Base-by-base conservation (phyloP, 1,284 basidiomycete species). In the Malassezia slooffiae region DNA sequence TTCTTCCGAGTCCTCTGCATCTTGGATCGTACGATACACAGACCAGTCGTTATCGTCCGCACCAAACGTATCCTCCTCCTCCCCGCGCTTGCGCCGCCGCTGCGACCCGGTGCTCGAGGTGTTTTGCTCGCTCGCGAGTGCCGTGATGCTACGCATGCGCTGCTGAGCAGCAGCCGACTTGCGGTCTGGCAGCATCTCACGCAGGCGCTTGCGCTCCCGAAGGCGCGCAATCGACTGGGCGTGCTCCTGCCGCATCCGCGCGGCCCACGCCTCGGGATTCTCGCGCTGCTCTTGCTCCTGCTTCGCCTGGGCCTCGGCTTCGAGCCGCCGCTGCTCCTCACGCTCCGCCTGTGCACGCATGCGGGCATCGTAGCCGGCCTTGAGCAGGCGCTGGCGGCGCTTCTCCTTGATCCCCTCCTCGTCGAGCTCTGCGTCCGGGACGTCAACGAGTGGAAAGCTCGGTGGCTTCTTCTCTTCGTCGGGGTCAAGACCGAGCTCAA, bases 1-100 rank as follows among this genome's bases (percentile, higher is more conserved):
- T 46, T 93, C 90, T 1, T 88, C 90, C 1, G 87, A 90, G n/a
- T 80, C 80, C 2, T 83, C 83, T 1, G 81, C 80, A 3, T 78
- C 81, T 58, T 85, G 86, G 47, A 99, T 91, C 72, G 95, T 90
- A 46, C 91, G 85, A 68, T 97, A 97, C 39, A 97, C 89, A 0
- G 82, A 82, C 91, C 93, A 97, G 70, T 97, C 91, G 13, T 83
- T 86, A 63, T 97, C 91, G 57, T 96, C 83, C 22, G 82, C 83
- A 1, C 93, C 90, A 62, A 97, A 99, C 67, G 77, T 83, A 59
- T 97, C 93, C 73, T 96, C 89, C 23, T 54, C 54, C n/a, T 56
- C 57, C 10, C 60, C 60, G 17, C 59, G 55, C 39, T 62, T 62
- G 17, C 60, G 50, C 20, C 59, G 38, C 8, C 43, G 38, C 29